A percentile compares a stretch with the other conserved stretches of the same genome.
These are phyloP conservation scores for Cryptococcus sp. DNA, from an alignment of 1,284 basidiomycete species.

Conservation along the genomic window DNA sequence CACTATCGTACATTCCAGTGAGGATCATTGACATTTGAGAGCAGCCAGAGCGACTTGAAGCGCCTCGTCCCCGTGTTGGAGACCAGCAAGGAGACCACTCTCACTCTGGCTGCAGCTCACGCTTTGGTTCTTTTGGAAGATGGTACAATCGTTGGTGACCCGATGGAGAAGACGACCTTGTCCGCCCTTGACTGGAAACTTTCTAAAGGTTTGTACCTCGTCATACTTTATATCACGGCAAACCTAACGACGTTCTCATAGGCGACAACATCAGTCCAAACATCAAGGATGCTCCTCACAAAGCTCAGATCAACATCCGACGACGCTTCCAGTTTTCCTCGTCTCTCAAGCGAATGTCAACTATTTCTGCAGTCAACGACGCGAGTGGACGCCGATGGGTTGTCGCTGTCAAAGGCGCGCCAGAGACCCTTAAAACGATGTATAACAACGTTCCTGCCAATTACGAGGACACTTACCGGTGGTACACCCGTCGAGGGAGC, in stretches of 20 bases:
- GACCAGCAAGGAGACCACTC: constrained; percentile 73
- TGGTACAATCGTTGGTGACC: constrained; percentile 91
- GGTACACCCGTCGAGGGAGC: constrained; percentile 85
- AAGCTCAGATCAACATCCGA: constrained; percentile 68
- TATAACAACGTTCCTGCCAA: constrained; percentile 67
- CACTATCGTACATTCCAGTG: too few species aligned
- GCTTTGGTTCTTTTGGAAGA: constrained; percentile 88
- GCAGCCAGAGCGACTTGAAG: constrained; percentile 47
- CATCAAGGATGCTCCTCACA: constrained; percentile 60
- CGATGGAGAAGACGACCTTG: constrained; percentile 97
- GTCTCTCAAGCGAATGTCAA: constrained; percentile 93
- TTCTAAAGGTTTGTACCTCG: constrained; percentile 61
- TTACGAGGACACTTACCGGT: constrained; percentile 92
- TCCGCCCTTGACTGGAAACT: constrained; percentile 90
- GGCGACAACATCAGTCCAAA: constrained; percentile 70
- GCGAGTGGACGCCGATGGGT: constrained; percentile 47
- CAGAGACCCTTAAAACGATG: constrained; percentile 90
- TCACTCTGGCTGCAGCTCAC: constrained; percentile 91
- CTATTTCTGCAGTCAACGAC: constrained; percentile 68
- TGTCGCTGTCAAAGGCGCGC: constrained; percentile 85
- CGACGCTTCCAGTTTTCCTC: constrained; percentile 95
- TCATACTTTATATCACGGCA: neutral
- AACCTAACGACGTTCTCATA: constrained; percentile 27
- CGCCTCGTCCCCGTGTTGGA: constrained; percentile 78
- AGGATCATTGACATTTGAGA: neutral